Evolutionary conservation across 345 rosid genomes (phyloP).

Genomic region (Bretschneidera sinensis): DNA sequence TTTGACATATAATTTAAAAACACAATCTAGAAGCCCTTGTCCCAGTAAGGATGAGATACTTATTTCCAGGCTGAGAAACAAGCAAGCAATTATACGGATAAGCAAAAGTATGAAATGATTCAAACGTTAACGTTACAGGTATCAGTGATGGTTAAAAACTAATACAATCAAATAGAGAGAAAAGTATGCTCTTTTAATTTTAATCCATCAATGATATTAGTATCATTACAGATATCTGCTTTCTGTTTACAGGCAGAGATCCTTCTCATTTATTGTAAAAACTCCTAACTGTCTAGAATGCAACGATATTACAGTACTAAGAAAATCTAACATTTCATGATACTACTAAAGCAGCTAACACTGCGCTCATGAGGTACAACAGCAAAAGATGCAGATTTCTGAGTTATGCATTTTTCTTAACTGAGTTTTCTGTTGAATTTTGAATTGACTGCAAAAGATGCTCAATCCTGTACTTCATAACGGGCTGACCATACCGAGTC

Average conservation of each 20-base stretch:
- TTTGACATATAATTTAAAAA: no score
- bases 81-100: no score
- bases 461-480: conserved; percentile 87
- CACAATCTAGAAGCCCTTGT: no score
- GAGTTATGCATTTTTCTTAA: not conserved
- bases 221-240: no score
- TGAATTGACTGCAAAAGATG: conserved; percentile 70
- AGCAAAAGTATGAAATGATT: no score
- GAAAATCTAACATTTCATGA: not conserved
- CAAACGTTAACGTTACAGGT: no score
- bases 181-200: not conserved
- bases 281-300: not conserved
- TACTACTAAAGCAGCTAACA: not conserved
- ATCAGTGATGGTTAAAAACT: no score
- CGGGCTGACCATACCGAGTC: conserved; percentile 78
- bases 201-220: not conserved
- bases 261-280: not conserved
- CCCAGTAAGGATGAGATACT: no score
- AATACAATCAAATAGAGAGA: not conserved
- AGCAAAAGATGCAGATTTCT: not conserved
- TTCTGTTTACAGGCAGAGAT: not conserved
- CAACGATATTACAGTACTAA: not conserved
- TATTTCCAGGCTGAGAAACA: no score
- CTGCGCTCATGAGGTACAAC: not conserved
- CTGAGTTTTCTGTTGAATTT: conserved; percentile 30